Evolutionary conservation across 257 asterid genomes (phyloP).

Genomic region (Petunia secreta): DNA sequence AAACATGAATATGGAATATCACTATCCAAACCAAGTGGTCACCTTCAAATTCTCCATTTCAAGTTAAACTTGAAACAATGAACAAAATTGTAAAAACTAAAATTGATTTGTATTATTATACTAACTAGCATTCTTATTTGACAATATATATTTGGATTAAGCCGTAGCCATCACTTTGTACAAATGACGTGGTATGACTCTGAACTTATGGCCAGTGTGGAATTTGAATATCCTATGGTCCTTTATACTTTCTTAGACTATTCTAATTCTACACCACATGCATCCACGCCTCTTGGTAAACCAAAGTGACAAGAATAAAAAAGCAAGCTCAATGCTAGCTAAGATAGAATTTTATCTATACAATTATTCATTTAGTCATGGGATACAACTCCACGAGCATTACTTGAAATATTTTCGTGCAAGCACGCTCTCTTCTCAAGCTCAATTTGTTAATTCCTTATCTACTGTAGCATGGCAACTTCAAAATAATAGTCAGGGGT

Average conservation of each 20-base stretch:
- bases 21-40: no score
- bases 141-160: no score
- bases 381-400: slow-evolving; percentile 6
- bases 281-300: not conserved
- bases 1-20: no score
- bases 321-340: not conserved
- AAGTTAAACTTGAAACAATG: no score
- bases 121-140: no score
- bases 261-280: not conserved
- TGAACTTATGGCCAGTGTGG: not conserved
- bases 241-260: not conserved
- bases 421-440: slow-evolving; percentile 21
- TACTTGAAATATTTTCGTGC: slow-evolving; percentile 20
- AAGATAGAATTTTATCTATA: not conserved
- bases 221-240: not conserved
- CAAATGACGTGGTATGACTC: not conserved
- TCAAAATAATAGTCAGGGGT: not conserved
- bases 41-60: no score
- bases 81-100: no score
- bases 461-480: not conserved
- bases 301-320: not conserved
- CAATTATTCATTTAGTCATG: not conserved
- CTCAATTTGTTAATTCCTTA: not conserved
- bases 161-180: no score
- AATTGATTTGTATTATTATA: no score